Evolutionary conservation across 768 basidiomycete genomes (phyloP), one percentile per base, ranked within the genome.

Genomic region (Clathrus columnatus): DNA sequence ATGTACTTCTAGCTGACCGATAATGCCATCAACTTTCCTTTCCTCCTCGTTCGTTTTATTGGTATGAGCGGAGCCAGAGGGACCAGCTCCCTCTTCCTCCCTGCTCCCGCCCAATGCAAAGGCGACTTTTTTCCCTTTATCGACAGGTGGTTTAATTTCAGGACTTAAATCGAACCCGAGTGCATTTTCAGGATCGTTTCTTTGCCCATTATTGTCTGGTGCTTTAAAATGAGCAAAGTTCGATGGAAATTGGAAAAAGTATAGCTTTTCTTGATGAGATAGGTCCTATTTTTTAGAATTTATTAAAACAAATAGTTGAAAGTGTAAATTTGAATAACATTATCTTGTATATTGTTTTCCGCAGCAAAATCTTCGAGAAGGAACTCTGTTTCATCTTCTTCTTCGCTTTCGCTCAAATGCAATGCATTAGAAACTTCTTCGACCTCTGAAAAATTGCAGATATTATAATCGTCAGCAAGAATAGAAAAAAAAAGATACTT

Each of bases 181-280:
- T 16, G 68, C 70, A 42, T 72, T 65, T 47, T 74, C 71, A 23
- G 66, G 63, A 7, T 67, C 70, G 17, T 54, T 28, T 24, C n/a
- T n/a, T 18, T 47, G 28, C 6, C 18, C 55, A 7, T 57, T n/a
- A n/a, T n/a, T 61, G 50, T 70, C 64, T 7, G 65, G 63, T 18
- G 70, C 58, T 7, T 68, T 59, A 69, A 93, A 93, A 4, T 72
- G 76, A 0, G 92, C 91, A 68, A 96, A 93, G 0, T 90, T 87
- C 7, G 74, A 67, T 0, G 93, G 93, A 63, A 95, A 95, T 65
- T 94, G 91, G 72, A 95, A 93, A 61, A 92, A 84, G 64, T 87
- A 95, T 3, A 95, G 70, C 18, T 78, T 75, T 52, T 89, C 84
- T 67, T 82, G 83, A 51, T 74, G 75, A 32, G 76, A 60, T 49